Base-by-base conservation (phyloP, 306 rosid genomes). In the Rubus parviflorus region DNA sequence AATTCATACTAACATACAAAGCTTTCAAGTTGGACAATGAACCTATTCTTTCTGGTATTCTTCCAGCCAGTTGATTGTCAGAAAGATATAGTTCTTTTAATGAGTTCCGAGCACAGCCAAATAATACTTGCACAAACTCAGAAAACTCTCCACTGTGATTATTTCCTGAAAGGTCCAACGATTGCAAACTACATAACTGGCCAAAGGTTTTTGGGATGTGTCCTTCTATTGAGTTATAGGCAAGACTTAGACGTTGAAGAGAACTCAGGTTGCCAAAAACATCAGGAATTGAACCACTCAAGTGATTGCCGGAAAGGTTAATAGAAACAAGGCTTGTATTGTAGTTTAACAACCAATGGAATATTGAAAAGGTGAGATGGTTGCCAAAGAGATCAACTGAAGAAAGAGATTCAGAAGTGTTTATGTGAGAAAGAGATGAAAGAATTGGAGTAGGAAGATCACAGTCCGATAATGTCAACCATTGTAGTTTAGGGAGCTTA, bases 31-130 rank as follows among this genome's bases (percentile, higher is more conserved):
- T 64, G 11, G 69, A 64, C 47, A 64, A 49, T 13, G 19, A 49
- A 49, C 53, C 53, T 49, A 49, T 13, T 49, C 6, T 49, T 49
- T 49, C 53, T 13, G 53, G 53, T 6, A 38, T 38, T 38, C 2
- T 38, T 64, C 69, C 69, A 1, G 3, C 38, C 4, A 37, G 41
- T 17, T 38, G 69, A 64, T 17, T 64, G 0, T 1, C 0, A 17
- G 0, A 7, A 2, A 17, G 14, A 64, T 1, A 0, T 64, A 64
- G 0, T 3, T 0, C 0, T 17, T 1, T 6, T 6, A 64, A 7
- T 38, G 69, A 64, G 69, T 38, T 64, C 8, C 4, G 6, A 37
- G 13, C 23, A 16, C 72, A 67, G 12, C 51, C 0, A 67, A 48
- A 4, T 14, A 67, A 4, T 2, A 10, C 23, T 65, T n/a, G 72